phyloP scores from a whole-genome alignment of 2,329 filamentous ascomycete genomes.

The Ascochyta clinopodiicola region DNA sequence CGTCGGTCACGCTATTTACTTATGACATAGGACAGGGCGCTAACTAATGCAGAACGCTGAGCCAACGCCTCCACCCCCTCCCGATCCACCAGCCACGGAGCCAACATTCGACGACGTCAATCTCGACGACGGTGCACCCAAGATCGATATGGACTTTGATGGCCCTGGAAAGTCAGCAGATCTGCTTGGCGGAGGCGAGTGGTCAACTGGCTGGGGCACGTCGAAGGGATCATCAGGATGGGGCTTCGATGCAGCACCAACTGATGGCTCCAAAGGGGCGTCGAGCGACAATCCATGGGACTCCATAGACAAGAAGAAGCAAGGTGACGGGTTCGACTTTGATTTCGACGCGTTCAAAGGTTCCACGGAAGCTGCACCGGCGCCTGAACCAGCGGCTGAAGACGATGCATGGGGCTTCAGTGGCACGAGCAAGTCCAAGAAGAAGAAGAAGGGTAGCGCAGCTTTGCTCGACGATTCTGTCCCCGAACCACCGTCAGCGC shows the following conservation, averaged over 20 bases:
- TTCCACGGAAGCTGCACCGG: conserved; percentile 12
- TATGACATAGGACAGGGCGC: conserved; percentile 39
- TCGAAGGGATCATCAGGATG: conserved; percentile 31
- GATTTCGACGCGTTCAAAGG: conserved; percentile 44
- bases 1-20: conserved; percentile 43
- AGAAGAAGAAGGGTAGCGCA: conserved; percentile 45
- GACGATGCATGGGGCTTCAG: conserved; percentile 43
- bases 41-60: conserved; percentile 33
- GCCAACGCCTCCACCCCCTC: conserved; percentile 38
- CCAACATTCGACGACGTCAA: conserved; percentile 56
- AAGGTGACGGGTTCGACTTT: conserved; percentile 43
- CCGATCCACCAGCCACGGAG: conserved; percentile 41
- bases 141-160: conserved; percentile 57
- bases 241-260: conserved; percentile 30
- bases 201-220: conserved; percentile 34
- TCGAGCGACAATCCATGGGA: conserved; percentile 43
- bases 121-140: conserved; percentile 54
- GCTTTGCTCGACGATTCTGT: conserved; percentile 12
- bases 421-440: conserved; percentile 53
- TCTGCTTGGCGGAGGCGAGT: conserved; percentile 29
- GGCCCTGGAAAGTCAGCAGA: conserved; percentile 35
- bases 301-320: conserved; percentile 45
- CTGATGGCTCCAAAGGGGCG: conserved; percentile 41
- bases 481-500: conserved; percentile 40
- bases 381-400: conserved; percentile 33